Evolutionary conservation across 495 filamentous ascomycete species (phyloP), one percentile per base, ranked within the genome.

Genomic region (Penicillium canescens): DNA sequence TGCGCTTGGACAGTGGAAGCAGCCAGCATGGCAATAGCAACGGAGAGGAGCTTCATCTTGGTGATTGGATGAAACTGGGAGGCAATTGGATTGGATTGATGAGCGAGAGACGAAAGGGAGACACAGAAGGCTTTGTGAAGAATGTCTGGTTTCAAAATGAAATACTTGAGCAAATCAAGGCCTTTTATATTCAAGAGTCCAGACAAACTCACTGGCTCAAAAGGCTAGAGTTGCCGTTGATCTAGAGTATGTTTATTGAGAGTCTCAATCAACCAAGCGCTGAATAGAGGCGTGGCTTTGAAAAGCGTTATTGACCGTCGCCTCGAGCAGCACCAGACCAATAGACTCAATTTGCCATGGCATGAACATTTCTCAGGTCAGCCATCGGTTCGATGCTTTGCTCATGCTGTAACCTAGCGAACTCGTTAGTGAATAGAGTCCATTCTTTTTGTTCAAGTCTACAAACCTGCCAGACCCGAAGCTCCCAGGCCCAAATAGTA

Each of bases 41-140:
- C 48, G 26, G 71, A 57, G 46, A 69, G 57, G 59, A 79, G 50
- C 76, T 81, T 81, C 80, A 83, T 82, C 24, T 50, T 73, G 63
- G 45, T 11, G 52, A 37, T 13, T 34, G 33, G n/a, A 20, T 38
- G 35, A 45, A 41, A 50, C 26, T 33, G 47, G 50, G 24, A 56
- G 41, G 39, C 23, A 34, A 39, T 52, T 52, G 51, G 45, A 43
- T 31, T 46, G 44, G 16, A 42, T 33, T 46, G 28, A 40, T 39
- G 37, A 26, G 24, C 49, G 56, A 49, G 23, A 7, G 45, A 59
- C 31, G 23, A 7, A 42, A 59, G 21, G 50, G 48, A 55, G 42
- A 46, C 34, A 41, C 52, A 58, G 46, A 56, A 44, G 44, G 60
- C 46, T 56, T 40, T 41, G 52, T 20, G 47, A 28, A 48, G 5